Evolutionary conservation across 139 green algal species (phyloP).

Genomic region (Micractinium sp.): DNA sequence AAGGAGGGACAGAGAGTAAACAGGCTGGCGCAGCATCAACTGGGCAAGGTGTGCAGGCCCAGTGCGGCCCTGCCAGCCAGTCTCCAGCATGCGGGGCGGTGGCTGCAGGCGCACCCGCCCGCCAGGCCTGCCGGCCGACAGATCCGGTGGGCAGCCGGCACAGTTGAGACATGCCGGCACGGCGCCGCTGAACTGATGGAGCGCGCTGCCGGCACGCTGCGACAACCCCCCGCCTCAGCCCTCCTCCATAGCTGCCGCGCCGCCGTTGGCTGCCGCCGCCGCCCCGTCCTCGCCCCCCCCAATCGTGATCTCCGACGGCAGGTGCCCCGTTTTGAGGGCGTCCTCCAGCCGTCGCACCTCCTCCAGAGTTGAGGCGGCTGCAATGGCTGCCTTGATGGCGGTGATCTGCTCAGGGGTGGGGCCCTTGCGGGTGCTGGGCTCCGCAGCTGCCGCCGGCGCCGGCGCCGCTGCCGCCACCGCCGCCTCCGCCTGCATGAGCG

Average conservation of each 20-base stretch:
- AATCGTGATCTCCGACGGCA: slow-evolving; percentile 53
- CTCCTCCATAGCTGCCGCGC: slow-evolving; percentile 36
- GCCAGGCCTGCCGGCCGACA: too few relatives aligned
- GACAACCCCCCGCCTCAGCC: neutral
- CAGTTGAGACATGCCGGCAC: too few relatives aligned
- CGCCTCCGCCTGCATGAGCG: slow-evolving; percentile 11
- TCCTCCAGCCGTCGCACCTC: slow-evolving; percentile 88
- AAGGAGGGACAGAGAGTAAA: too few relatives aligned
- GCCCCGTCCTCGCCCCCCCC: neutral
- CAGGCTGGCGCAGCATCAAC: too few relatives aligned
- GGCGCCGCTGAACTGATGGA: too few relatives aligned
- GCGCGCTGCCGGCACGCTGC: too few relatives aligned
- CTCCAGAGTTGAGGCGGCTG: slow-evolving; percentile 88
- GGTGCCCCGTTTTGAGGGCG: slow-evolving; percentile 78
- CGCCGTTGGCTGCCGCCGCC: slow-evolving; percentile 19
- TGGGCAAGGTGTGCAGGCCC: too few relatives aligned
- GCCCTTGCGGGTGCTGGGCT: slow-evolving; percentile 41
- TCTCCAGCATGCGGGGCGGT: too few relatives aligned
- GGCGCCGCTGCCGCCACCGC: slow-evolving; percentile 24
- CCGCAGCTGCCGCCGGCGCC: slow-evolving; percentile 14
- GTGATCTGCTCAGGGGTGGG: slow-evolving; percentile 82
- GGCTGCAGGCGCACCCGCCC: too few relatives aligned
- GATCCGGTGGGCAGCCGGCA: too few relatives aligned
- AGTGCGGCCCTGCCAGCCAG: too few relatives aligned
- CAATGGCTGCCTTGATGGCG: slow-evolving; percentile 92